phyloP scores from a whole-genome alignment of 1,284 basidiomycete species.

The Ceratobasidium sp. region DNA sequence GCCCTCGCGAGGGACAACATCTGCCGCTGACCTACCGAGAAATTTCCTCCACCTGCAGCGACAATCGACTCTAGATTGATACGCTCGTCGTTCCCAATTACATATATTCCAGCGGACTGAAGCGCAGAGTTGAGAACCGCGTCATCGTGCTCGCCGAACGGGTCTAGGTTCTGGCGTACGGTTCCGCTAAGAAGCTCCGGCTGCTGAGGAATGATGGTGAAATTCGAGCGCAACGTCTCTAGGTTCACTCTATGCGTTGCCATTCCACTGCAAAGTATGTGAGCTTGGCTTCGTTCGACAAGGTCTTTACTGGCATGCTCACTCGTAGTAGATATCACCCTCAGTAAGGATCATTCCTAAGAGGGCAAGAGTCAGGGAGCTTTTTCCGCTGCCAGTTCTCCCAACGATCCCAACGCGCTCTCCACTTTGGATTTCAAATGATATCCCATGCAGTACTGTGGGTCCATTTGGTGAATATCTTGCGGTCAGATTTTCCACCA shows the following conservation, averaged over 20 bases:
- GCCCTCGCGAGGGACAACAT: conserved; percentile 46
- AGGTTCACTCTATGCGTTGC: conserved; percentile 67
- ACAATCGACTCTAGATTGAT: conserved; percentile 56
- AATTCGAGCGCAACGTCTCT: conserved; percentile 64
- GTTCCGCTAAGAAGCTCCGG: conserved; percentile 45
- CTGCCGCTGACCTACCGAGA: conserved; percentile 46
- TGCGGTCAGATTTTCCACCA: conserved; percentile 58
- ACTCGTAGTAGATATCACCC: conserved; percentile 64
- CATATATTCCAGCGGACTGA: conserved; percentile 28
- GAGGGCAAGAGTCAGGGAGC: conserved; percentile 61
- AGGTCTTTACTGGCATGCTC: conserved; percentile 67
- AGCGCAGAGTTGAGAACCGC: conserved; percentile 43
- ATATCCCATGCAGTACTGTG: conserved; percentile 59
- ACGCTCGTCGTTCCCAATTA: neutral
- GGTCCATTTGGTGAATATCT: conserved; percentile 53
- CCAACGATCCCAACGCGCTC: conserved; percentile 77
- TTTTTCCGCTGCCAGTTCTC: conserved; percentile 81
- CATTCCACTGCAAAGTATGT: conserved; percentile 49
- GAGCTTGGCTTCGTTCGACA: conserved; percentile 53
- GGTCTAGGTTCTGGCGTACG: conserved; percentile 49
- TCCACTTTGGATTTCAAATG: conserved; percentile 69
- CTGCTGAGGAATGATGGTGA: conserved; percentile 56
- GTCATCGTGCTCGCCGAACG: conserved; percentile 48
- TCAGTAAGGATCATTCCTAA: conserved; percentile 68
- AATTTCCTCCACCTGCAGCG: conserved; percentile 46